Percentiles rank a stretch among this genome's conserved stretches.
phyloP scores from a whole-genome alignment of 2,329 filamentous ascomycete genomes.

The Pseudovirgaria hyperparasitica region DNA sequence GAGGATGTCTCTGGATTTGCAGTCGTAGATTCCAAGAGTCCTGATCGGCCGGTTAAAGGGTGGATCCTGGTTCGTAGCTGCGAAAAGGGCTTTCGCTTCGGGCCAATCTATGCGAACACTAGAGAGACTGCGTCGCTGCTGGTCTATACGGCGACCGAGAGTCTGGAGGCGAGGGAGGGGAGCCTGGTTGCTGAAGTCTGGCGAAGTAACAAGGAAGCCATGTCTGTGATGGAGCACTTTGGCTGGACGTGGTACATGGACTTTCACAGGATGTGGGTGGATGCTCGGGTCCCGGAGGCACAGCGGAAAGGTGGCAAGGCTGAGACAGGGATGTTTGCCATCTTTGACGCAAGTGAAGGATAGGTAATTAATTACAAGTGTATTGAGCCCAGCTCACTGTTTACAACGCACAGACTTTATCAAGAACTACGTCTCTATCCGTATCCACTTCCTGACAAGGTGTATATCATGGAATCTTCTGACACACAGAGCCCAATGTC shows the following conservation, averaged over 20 bases:
- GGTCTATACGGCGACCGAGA: conserved; percentile 14
- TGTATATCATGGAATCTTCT: too few species aligned
- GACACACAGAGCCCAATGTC: too few species aligned
- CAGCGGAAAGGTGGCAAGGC: conserved; percentile 18
- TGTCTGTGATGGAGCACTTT: conserved; percentile 18
- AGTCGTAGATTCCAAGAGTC: conserved; percentile 6
- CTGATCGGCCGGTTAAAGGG: conserved; percentile 12
- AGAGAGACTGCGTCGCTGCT: conserved; percentile 12
- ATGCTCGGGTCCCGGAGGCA: conserved; percentile 16
- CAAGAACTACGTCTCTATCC: too few species aligned
- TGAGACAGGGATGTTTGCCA: conserved; percentile 19
- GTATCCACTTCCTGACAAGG: too few species aligned
- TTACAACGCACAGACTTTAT: too few species aligned
- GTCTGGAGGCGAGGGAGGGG: conserved; percentile 8
- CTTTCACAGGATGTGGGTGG: conserved; percentile 27
- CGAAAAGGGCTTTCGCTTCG: conserved; percentile 19
- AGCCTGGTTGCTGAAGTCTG: conserved; percentile 22
- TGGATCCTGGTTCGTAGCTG: conserved; percentile 19
- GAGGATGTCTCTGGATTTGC: conserved; percentile 16
- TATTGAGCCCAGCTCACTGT: too few species aligned
- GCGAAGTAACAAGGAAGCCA: conserved; percentile 15
- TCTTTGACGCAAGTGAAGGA: conserved; percentile 20
- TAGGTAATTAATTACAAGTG: conserved; percentile 6
- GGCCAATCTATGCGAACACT: conserved; percentile 22
- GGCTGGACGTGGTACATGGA: conserved; percentile 18